phyloP scores from a whole-genome alignment of 2,329 filamentous ascomycete species.

The Nothophoma quercina region DNA sequence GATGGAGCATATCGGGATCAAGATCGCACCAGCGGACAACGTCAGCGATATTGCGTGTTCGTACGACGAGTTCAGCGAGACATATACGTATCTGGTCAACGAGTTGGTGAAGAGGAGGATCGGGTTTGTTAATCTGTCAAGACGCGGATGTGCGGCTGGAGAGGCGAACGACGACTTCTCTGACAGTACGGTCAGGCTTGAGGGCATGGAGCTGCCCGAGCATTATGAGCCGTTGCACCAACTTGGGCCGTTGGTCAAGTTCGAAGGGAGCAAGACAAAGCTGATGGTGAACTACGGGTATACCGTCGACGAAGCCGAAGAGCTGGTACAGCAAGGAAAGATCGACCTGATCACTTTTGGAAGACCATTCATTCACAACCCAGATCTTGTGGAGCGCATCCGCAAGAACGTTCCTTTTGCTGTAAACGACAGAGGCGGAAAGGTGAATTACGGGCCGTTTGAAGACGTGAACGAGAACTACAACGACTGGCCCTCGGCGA shows the following conservation, averaged over 20 bases:
- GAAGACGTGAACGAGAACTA: slow-evolving; percentile 10
- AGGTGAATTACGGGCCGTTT: slow-evolving; percentile 36
- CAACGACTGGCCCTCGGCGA: slow-evolving; percentile 7
- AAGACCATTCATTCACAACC: slow-evolving; percentile 33
- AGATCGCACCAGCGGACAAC: slow-evolving; percentile 38
- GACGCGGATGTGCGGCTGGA: slow-evolving; percentile 5
- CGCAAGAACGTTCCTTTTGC: slow-evolving; percentile 22
- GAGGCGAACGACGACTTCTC: slow-evolving; percentile 10
- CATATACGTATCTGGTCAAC: slow-evolving; percentile 16
- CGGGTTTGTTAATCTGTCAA: slow-evolving; percentile 13
- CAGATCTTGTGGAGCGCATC: slow-evolving; percentile 26
- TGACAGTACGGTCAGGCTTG: slow-evolving; percentile 2
- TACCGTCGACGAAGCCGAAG: slow-evolving; percentile 30
- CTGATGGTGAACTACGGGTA: slow-evolving; percentile 39
- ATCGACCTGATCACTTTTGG: slow-evolving; percentile 33
- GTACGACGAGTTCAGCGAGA: slow-evolving; percentile 13
- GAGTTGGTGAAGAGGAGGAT: slow-evolving; percentile 5
- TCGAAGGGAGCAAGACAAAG: slow-evolving; percentile 30
- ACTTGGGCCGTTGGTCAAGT: slow-evolving; percentile 37
- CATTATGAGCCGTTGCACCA: slow-evolving; percentile 28
- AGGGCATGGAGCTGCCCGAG: slow-evolving; percentile 18
- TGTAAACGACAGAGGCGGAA: slow-evolving; percentile 28
- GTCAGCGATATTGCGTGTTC: slow-evolving; percentile 12
- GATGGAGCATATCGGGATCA: slow-evolving; percentile 29
- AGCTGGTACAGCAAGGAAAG: slow-evolving; percentile 19